Evolutionary conservation across 2,329 filamentous ascomycete genomes (phyloP).

Genomic region (Colletotrichum spinosum): DNA sequence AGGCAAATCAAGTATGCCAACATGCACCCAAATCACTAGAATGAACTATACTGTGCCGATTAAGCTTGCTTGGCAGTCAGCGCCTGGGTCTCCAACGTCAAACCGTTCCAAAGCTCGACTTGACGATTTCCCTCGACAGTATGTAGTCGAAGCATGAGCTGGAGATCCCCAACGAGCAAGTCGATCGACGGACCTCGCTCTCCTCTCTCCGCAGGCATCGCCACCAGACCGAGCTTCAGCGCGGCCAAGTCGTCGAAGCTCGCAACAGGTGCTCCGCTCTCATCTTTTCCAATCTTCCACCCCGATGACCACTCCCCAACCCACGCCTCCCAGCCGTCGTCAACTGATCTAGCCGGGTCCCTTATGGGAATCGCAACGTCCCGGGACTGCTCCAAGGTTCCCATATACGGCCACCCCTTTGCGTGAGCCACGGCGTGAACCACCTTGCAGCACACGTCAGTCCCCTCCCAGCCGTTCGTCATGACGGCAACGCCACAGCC

Average conservation of each 20-base stretch:
- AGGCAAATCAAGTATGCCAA: too few species aligned
- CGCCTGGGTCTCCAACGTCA: neutral
- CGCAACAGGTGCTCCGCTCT: neutral
- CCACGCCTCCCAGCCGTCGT: slow-evolving; percentile 10
- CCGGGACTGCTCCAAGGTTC: slow-evolving; percentile 18
- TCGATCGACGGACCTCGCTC: slow-evolving; percentile 14
- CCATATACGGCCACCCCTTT: slow-evolving; percentile 30
- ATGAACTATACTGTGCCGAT: neutral
- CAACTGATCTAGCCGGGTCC: neutral
- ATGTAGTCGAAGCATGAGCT: slow-evolving; percentile 20
- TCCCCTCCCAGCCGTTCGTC: slow-evolving; percentile 37
- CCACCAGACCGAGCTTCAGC: slow-evolving; percentile 12
- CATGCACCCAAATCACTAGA: neutral
- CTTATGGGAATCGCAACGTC: slow-evolving; percentile 13
- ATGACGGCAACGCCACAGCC: slow-evolving; percentile 39
- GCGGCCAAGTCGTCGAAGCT: slow-evolving; percentile 6
- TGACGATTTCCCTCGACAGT: neutral
- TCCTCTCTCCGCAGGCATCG: slow-evolving; percentile 10
- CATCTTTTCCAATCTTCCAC: slow-evolving; percentile 11
- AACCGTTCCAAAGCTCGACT: slow-evolving; percentile 22
- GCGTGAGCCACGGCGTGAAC: slow-evolving; percentile 12
- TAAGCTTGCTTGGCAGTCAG: neutral
- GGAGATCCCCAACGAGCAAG: slow-evolving; percentile 3
- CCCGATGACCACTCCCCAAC: slow-evolving; percentile 11
- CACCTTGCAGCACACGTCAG: slow-evolving; percentile 17